Conservation (phyloP, 345 rosid genomes). For the Clarkia xantiana region DNA sequence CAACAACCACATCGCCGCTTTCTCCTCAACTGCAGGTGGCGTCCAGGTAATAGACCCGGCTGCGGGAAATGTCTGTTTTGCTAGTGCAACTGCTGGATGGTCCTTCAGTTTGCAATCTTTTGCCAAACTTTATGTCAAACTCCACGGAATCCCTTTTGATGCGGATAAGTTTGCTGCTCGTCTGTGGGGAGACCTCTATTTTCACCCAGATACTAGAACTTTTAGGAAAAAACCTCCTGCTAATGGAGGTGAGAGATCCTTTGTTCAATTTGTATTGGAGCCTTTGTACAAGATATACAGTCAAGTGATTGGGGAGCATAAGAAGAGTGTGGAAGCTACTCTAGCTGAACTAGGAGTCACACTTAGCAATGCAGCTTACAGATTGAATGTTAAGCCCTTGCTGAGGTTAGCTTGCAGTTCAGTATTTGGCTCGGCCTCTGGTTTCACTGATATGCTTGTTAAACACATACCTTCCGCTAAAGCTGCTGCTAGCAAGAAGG, state of each 20-base stretch:
- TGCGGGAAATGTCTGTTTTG: constrained; percentile 94
- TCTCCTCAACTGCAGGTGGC: constrained; percentile 80
- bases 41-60: constrained; percentile 70
- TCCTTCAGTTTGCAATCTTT: constrained; percentile 93
- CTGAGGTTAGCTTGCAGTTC: constrained; percentile 84
- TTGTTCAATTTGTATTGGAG: constrained; percentile 87
- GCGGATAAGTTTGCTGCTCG: constrained; percentile 80
- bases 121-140: constrained; percentile 80
- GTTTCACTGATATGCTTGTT: constrained; percentile 96
- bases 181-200: constrained; percentile 91
- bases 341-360: constrained; percentile 94
- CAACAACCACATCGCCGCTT: constrained; percentile 77
- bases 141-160: constrained; percentile 86
- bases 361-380: constrained; percentile 80
- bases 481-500: constrained; percentile 70
- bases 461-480: constrained; percentile 89
- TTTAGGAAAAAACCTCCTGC: constrained; percentile 71
- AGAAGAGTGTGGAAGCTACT: constrained; percentile 90
- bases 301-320: constrained; percentile 96
- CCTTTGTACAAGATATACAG: constrained; percentile 95
- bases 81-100: constrained; percentile 93
- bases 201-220: constrained; percentile 52
- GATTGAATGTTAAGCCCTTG: constrained; percentile 81
- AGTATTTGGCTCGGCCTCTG: constrained; percentile 85
- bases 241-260: constrained; percentile 84